Evolutionary conservation across 2,329 filamentous ascomycete species (phyloP), one percentile per base, ranked within the genome.

Genomic region (Bipolaris bicolor): DNA sequence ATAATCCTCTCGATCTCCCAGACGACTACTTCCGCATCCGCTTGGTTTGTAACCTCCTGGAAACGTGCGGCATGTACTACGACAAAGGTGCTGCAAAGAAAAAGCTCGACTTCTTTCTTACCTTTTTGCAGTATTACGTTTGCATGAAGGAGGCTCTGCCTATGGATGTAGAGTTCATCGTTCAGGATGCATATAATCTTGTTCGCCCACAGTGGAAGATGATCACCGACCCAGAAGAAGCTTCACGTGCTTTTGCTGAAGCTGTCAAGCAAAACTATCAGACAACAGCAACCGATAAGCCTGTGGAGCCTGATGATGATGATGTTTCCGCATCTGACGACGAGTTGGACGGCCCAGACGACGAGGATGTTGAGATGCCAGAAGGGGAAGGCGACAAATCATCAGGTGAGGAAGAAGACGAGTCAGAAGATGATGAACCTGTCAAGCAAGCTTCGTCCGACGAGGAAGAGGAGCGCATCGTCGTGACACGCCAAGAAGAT

Each of bases 11-110:
- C 53, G 95, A 99, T 74, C 81, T 91, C 60, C 91, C 92, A 0
- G 95, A 98, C 73, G 96, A 99, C 71, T 98, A 90, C 78, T 99
- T 99, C 78, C 90, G 95, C 50, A 93, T 98, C 70, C 91, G 95
- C 10, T 83, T 99, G 34, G 88, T 96, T 29, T 90, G 92, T 63
- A 96, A 90, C 13, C 83, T 99, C 47, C 84, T 99, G 4, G 96
- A 99, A 77, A 97, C 93, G 0, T 98, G 94, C 65, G 95, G 96
- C 52, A 89, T 96, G 76, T 99, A 94, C 79, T 99, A 97, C 69
- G 95, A 95, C 76, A 90, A 94, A 68, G 95, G 96, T 7, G 88
- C 90, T 41, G 91, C 93, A 1, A 96, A 93, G 76, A 98, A 98
- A 82, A 99, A 98, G 78, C 84, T 99, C 9, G 95, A 99, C 71